Evolutionary conservation across 2,329 filamentous ascomycete species (phyloP).

Genomic region (Chrysosporium queenslandicum): DNA sequence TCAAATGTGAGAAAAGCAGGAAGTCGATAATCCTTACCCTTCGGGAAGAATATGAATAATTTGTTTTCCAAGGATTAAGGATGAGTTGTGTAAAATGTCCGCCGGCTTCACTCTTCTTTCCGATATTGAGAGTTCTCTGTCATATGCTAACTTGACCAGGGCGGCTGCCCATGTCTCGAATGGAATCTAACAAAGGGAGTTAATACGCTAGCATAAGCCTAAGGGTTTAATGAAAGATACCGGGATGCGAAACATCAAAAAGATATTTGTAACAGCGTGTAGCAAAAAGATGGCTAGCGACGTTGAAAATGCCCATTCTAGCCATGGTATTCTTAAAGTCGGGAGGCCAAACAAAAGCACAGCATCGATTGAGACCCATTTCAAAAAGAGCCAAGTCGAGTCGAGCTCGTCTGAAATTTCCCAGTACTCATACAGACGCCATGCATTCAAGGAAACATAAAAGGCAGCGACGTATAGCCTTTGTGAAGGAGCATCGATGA

Average conservation of each 20-base stretch:
- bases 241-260: slow-evolving; percentile 87
- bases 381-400: slow-evolving; percentile 83
- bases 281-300: slow-evolving; percentile 60
- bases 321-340: slow-evolving; percentile 84
- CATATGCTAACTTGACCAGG: slow-evolving; percentile 72
- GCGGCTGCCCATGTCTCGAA: slow-evolving; percentile 62
- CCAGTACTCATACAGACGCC: slow-evolving; percentile 80
- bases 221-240: slow-evolving; percentile 37
- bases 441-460: slow-evolving; percentile 65
- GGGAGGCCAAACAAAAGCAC: slow-evolving; percentile 80
- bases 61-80: slow-evolving; percentile 88
- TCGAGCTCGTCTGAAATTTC: slow-evolving; percentile 70
- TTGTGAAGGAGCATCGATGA: slow-evolving; percentile 85
- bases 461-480: slow-evolving; percentile 75
- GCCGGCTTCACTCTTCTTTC: slow-evolving; percentile 84
- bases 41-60: slow-evolving; percentile 97
- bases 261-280: slow-evolving; percentile 65
- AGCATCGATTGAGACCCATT: slow-evolving; percentile 84
- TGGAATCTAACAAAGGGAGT: slow-evolving; percentile 48
- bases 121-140: slow-evolving; percentile 86
- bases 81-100: slow-evolving; percentile 80
- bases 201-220: background rate
- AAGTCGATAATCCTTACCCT: slow-evolving; percentile 46
- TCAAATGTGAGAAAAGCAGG: background rate
- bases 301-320: slow-evolving; percentile 74